These are phyloP conservation scores for Mrakia hoshinonis DNA, from an alignment of 768 basidiomycete species.

Conservation along the genomic window DNA sequence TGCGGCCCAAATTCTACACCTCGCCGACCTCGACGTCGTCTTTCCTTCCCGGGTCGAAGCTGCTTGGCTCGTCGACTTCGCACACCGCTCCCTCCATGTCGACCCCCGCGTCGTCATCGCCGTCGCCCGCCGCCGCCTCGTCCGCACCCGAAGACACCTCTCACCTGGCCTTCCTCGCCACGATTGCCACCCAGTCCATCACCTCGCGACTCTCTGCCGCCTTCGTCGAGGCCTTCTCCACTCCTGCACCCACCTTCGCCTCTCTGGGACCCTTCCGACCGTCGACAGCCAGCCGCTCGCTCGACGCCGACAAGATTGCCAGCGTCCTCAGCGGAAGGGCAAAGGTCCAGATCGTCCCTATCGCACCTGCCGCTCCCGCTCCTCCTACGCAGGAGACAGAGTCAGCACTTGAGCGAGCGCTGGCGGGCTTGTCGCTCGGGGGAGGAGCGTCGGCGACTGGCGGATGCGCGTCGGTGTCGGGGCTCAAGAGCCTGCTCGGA, in stretches of 20 bases:
- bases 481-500: background rate
- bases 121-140: background rate
- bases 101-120: background rate
- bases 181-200: slow-evolving; percentile 70
- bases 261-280: background rate
- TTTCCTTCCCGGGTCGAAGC: slow-evolving; percentile 35
- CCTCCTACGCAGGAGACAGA: background rate
- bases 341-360: slow-evolving; percentile 21
- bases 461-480: background rate
- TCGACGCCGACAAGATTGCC: slow-evolving; percentile 63
- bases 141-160: background rate
- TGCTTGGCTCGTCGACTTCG: slow-evolving; percentile 29
- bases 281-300: slow-evolving; percentile 34
- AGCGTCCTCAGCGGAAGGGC: slow-evolving; percentile 13
- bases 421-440: background rate
- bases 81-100: background rate
- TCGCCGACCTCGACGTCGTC: slow-evolving; percentile 34
- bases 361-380: background rate
- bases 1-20: slow-evolving; percentile 47
- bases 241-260: slow-evolving; percentile 46
- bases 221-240: slow-evolving; percentile 86
- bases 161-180: slow-evolving; percentile 46
- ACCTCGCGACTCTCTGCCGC: slow-evolving; percentile 60
- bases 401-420: background rate
- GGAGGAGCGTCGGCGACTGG: background rate